These are phyloP conservation scores for Pyronema omphalodes DNA, from an alignment of 495 filamentous ascomycete genomes.

Conservation along the genomic window DNA sequence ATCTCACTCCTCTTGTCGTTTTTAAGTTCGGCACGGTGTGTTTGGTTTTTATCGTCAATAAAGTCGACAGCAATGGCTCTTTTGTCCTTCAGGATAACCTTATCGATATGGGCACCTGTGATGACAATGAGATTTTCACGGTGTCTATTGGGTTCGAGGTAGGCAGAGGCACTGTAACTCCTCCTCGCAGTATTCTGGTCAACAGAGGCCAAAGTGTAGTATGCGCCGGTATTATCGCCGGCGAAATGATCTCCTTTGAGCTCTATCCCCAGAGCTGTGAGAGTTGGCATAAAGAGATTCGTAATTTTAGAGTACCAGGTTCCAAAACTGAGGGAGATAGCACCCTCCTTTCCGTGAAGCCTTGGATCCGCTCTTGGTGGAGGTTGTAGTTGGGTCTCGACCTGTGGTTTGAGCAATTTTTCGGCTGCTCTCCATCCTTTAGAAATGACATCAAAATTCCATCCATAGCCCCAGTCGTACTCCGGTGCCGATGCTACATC, in stretches of 20 bases:
- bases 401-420: background rate
- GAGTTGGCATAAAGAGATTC: conserved; percentile 13
- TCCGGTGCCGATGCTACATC: conserved; percentile 25
- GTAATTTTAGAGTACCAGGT: background rate
- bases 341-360: background rate
- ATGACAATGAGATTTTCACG: conserved; percentile 12
- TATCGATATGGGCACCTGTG: conserved; percentile 15
- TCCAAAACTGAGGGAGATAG: background rate
- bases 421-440: background rate
- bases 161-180: conserved; percentile 19
- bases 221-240: conserved; percentile 3
- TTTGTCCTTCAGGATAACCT: conserved; percentile 13
- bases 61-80: conserved; percentile 18
- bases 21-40: background rate
- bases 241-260: conserved; percentile 10
- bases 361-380: background rate
- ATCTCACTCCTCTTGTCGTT: conserved; percentile 29
- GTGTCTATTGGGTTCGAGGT: conserved; percentile 13
- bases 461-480: conserved; percentile 26
- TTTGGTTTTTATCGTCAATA: conserved; percentile 10
- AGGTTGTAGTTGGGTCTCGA: background rate
- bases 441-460: conserved; percentile 9
- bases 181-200: background rate
- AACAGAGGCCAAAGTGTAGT: background rate
- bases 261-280: conserved; percentile 8